Evolutionary conservation across 1,284 basidiomycete genomes (phyloP), one percentile per base, ranked within the genome.

Genomic region (Fistulinella cinereoalba): DNA sequence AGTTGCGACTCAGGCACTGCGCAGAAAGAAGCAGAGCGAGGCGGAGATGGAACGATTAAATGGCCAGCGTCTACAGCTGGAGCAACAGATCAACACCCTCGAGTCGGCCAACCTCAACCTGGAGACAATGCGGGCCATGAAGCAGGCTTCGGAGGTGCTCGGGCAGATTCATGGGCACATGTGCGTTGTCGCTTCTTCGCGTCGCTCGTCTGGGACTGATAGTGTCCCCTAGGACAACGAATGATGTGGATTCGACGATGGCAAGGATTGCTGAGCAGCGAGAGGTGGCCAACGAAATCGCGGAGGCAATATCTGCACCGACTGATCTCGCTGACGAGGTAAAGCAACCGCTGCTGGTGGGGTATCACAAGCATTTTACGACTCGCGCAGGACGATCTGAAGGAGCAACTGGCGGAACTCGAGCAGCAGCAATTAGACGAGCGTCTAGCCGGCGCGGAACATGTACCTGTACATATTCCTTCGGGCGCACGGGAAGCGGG

Each of bases 81-180:
- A 98, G 73, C 88, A 91, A 60, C 97, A 99, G 74, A 86, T 99
- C 53, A 96, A 97, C 70, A 96, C 96, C 25, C 83, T 99, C 48
- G 97, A 99, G 71, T 93, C 90, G 18, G 97, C 97, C 41, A 99
- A 98, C 74, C 82, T 99, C 71, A 99, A 99, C 70, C 88, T 92
- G 62, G 95, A 98, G 78, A 98, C 94, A 24, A 95, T 99, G 91
- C 75, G 82, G 23, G 95, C 92, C 23, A 98, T 99, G 93, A 95
- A 94, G 85, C 90, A 92, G 70, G 97, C 92, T 34, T 83, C 94
- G 0, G 85, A 89, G 54, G 97, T 91, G 15, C 79, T 99, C 66
- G 90, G 90, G 72, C 79, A 81, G 39, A 98, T 99, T 49, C 97
- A 99, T 63, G 86, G 87, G 46, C 87, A 85, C 61, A 79, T 98